Base-by-base conservation (phyloP, 495 filamentous ascomycete species). In the Penicillium coprophilum region DNA sequence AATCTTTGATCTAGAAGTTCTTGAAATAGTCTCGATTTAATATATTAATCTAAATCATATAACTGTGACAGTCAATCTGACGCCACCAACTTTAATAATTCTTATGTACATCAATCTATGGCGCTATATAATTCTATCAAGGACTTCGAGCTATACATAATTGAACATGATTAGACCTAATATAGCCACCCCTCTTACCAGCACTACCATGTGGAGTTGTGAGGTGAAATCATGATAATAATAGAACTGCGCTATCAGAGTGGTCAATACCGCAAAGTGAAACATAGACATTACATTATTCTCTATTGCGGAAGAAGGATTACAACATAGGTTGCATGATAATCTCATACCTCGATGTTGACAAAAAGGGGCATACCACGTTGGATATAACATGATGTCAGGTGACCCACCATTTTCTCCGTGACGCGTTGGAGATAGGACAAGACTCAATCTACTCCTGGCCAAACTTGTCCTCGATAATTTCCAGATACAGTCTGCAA, bases 391-490 rank as follows among this genome's bases (percentile, higher is more conserved):
- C 5, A 30, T 27, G 38, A 46, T 24, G 41, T 54, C 52, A 54
- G 21, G 52, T 54, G 52, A 54, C 52, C 52, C 24, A 20, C 52
- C 19, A 2, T 19, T n/a, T 46, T 19, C 23, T 31, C 12, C 48
- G 9, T 34, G 17, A 30, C 50, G 11, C 50, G 27, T 23, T 30
- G 21, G 24, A 39, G 28, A 53, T 19, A 20, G 15, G 15, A 12
- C 17, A 28, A 13, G 1, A 4, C 31, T 23, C 12, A 50, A 38
- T 36, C 32, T 36, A n/a, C 24, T 27, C 2, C 24, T 27, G 4
- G 7, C 13, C 23, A 23, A 45, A 45, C 2, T 24, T 23, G 12
- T 30, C 11, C 17, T 23, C 8, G 4, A 9, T 41, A 15, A 41
- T 10, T 23, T 31, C 7, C n/a, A 30, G 28, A 46, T 20, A n/a